Evolutionary conservation across 2,329 filamentous ascomycete genomes (phyloP).

Genomic region (Epichloe baconii): DNA sequence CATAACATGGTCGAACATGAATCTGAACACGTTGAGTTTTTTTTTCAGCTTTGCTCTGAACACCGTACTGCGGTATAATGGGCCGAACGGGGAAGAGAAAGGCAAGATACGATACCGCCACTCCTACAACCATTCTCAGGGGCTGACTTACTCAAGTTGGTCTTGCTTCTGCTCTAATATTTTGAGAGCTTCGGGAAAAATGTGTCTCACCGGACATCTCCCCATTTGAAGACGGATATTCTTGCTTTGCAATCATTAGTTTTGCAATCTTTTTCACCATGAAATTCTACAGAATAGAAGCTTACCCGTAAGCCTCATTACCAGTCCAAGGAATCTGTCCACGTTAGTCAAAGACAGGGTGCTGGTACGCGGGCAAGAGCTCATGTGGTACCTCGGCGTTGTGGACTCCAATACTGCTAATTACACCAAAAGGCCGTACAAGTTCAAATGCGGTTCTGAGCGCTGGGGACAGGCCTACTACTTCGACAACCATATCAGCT

Average conservation of each 20-base stretch:
- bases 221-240: constrained; percentile 66
- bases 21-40: constrained; percentile 30
- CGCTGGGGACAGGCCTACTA: constrained; percentile 58
- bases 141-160: constrained; percentile 43
- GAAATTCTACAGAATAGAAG: background rate
- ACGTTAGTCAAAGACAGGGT: background rate
- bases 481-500: constrained; percentile 74
- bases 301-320: constrained; percentile 45
- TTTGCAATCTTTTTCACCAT: constrained; percentile 11
- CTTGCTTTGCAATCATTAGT: constrained; percentile 33
- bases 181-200: constrained; percentile 52
- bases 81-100: background rate
- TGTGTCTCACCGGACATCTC: constrained; percentile 58
- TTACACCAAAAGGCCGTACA: constrained; percentile 57
- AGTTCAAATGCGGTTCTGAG: constrained; percentile 59
- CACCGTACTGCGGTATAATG: background rate
- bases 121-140: background rate
- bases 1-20: constrained; percentile 69
- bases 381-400: constrained; percentile 45
- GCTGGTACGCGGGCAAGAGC: background rate
- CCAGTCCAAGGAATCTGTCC: constrained; percentile 52
- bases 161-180: constrained; percentile 55
- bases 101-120: background rate
- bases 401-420: constrained; percentile 65
- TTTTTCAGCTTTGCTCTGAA: background rate